These are phyloP conservation scores for Xenosphaeropsis pyriputrescens DNA, from an alignment of 2,329 filamentous ascomycete genomes.

Conservation along the genomic window DNA sequence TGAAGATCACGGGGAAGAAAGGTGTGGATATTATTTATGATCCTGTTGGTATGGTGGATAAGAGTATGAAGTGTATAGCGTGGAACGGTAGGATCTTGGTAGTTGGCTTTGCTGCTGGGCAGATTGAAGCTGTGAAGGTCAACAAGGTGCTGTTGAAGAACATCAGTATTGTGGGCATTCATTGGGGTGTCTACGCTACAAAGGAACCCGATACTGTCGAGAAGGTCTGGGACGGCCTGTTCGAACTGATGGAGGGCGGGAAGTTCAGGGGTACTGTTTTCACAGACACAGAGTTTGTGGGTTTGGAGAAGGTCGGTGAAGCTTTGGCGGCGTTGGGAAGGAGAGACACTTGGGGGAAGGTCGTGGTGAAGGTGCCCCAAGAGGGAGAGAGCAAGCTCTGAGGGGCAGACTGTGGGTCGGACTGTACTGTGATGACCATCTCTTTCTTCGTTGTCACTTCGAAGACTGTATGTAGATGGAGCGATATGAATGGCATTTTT, in stretches of 20 bases:
- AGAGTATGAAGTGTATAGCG: constrained; percentile 77
- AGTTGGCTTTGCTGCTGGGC: constrained; percentile 76
- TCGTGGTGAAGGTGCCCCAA: constrained; percentile 75
- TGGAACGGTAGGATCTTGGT: constrained; percentile 87
- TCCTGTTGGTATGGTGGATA: constrained; percentile 79
- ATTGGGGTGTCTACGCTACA: constrained; percentile 76
- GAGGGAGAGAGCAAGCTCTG: constrained; percentile 42
- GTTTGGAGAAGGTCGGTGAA: constrained; percentile 62
- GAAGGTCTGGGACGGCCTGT: constrained; percentile 71
- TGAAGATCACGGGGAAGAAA: constrained; percentile 57
- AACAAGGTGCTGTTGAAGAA: constrained; percentile 93
- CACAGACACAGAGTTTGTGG: constrained; percentile 67
- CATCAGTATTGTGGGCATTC: constrained; percentile 74
- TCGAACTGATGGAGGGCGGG: constrained; percentile 59
- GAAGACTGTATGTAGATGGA: too few relatives aligned
- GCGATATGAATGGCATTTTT: too few relatives aligned
- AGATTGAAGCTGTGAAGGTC: constrained; percentile 82
- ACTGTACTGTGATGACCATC: too few relatives aligned
- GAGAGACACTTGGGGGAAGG: constrained; percentile 88
- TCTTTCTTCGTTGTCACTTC: too few relatives aligned
- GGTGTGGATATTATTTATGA: constrained; percentile 89
- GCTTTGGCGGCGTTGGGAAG: constrained; percentile 66
- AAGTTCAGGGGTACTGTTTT: constrained; percentile 77
- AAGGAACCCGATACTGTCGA: constrained; percentile 58
- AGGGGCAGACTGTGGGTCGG: constrained; percentile 1